Conservation (phyloP, 75 land plant species). For the Sequoiadendron giganteum region DNA sequence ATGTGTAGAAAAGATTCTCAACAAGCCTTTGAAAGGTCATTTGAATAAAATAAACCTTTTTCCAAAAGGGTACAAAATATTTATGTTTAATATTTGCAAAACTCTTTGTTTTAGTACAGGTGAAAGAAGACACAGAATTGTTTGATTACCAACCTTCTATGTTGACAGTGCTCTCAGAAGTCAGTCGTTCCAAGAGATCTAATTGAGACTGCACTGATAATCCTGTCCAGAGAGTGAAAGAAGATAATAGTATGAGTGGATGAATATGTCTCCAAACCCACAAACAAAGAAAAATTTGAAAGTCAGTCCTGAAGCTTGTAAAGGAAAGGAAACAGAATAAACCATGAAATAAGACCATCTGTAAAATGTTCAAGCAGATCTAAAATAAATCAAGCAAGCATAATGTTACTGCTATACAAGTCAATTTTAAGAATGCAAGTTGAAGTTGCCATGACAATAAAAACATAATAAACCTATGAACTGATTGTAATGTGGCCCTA, state of each 20-base stretch:
- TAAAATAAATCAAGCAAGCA: neutral
- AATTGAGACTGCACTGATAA: conserved; percentile 62
- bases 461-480: neutral
- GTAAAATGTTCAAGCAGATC: neutral
- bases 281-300: neutral
- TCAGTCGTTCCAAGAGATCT: conserved; percentile 79
- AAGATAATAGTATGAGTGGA: neutral
- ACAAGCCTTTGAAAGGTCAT: neutral
- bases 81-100: neutral
- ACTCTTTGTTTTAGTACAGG: neutral
- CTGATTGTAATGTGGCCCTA: neutral
- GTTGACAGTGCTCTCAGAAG: conserved; percentile 32
- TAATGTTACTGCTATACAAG: neutral
- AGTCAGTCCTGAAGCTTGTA: neutral
- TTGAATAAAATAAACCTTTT: neutral
- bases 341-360: neutral
- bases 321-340: too few species aligned
- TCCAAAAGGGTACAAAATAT: neutral
- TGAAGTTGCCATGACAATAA: neutral
- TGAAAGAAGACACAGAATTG: neutral
- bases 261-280: neutral
- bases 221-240: neutral
- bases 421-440: neutral
- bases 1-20: neutral
- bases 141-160: conserved; percentile 7